A percentile compares a stretch with the other conserved stretches of the same genome.
Conservation (phyloP, 1,139 yeast species). For the Suhomyces yuchorum region DNA sequence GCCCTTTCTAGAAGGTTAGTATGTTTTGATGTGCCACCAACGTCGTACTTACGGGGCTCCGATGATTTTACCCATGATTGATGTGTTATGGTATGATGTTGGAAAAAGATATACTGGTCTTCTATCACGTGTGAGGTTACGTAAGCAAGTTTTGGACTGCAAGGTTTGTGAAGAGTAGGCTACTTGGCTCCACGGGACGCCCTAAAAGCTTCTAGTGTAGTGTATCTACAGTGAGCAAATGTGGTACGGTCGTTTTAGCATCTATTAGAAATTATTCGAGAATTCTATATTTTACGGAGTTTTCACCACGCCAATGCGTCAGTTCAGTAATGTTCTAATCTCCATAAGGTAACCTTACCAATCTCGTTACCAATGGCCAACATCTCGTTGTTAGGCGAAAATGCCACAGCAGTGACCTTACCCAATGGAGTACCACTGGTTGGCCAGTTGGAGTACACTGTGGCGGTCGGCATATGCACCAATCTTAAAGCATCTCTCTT, state of each 20-base stretch:
- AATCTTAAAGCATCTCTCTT: constrained; percentile 83
- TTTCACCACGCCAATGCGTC: not conserved
- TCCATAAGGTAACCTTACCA: constrained; percentile 90
- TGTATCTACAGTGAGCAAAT: not conserved
- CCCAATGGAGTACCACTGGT: constrained; percentile 96
- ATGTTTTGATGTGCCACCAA: not conserved
- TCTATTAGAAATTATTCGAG: not conserved
- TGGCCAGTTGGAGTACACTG: constrained; percentile 95
- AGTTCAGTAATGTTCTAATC: constrained; percentile 69
- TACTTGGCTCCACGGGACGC: too few species aligned
- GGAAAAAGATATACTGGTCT: not conserved
- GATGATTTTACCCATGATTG: constrained; percentile 34
- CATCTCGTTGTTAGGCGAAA: constrained; percentile 82
- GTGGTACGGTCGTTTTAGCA: not conserved
- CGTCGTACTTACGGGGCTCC: constrained; percentile 41
- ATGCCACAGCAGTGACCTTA: constrained; percentile 78
- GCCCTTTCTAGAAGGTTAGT: constrained; percentile 27
- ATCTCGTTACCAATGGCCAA: constrained; percentile 87
- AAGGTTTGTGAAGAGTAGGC: too few species aligned
- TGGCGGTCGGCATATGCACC: constrained; percentile 85
- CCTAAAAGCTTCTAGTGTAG: not conserved
- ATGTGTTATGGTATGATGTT: constrained; percentile 5
- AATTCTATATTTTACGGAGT: not conserved
- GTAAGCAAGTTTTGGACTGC: too few species aligned
- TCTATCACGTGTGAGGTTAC: constrained; percentile 1